Base-by-base conservation (phyloP, 2,329 filamentous ascomycete genomes). In the Fusarium verrucosum region DNA sequence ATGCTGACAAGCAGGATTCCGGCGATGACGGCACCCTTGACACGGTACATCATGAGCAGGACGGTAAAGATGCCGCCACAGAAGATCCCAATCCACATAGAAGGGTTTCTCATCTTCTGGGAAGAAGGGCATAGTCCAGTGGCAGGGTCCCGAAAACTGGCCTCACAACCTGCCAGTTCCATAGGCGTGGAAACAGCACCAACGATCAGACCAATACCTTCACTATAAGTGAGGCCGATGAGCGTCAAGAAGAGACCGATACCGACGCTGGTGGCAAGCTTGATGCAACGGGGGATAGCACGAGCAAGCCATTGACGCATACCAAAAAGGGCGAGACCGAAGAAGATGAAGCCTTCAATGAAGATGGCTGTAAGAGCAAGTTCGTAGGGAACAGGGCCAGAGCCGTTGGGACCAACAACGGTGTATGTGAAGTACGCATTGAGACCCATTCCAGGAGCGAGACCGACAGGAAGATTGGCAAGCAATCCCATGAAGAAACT, bases 81-180 rank as follows among this genome's bases (percentile, higher is more conserved):
- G 81, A 96, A 95, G 70, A 96, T 93, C 33, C 92, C 92, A 47
- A 96, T 83, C 92, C 92, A 96, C 85, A 96, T 87, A 22, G 89
- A 87, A 2, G 92, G 91, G 71, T 85, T 92, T 60, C 91, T 87
- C 92, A 96, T 94, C 83, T 93, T 93, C 51, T 85, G 81, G 32
- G 72, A 78, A 45, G 80, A 79, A 0, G 85, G 85, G 74, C 92
- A 95, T 8, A 86, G 26, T 20, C 62, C 62, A 80, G 76, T 72
- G 3, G 22, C 20, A 11, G 57, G 63, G 22, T 68, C 66, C 28
- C 42, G 58, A 26, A 73, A 79, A 25, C 80, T 75, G 4, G 80
- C 75, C 4, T 80, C 76, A 75, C 92, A 94, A 23, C 92, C 92
- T 10, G 90, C 92, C 37, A 96, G 81, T 62, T 91, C 87, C 25